These are phyloP conservation scores for Leccinum obscurum DNA, from an alignment of 768 basidiomycete species.

Conservation along the genomic window DNA sequence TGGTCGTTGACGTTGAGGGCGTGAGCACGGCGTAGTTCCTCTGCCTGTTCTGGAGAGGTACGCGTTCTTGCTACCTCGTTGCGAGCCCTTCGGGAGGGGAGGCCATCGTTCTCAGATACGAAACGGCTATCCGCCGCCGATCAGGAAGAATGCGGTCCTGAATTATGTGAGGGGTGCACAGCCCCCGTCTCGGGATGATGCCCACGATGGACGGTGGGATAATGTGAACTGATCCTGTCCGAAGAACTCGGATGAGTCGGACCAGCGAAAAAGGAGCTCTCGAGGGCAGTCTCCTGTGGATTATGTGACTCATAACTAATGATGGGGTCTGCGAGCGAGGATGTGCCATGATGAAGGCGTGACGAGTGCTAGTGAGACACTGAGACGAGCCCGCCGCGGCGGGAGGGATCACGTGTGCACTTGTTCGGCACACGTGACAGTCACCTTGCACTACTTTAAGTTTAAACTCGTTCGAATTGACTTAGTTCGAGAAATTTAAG, in stretches of 20 bases:
- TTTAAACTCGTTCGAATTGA: too few species aligned
- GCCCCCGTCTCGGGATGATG: constrained; percentile 19
- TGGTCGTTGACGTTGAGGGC: constrained; percentile 57
- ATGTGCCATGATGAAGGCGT: too few species aligned
- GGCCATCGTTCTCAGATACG: constrained; percentile 50
- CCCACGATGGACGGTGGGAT: constrained; percentile 19
- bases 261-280: too few species aligned
- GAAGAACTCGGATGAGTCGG: constrained; percentile 22
- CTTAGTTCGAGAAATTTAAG: too few species aligned
- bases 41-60: constrained; percentile 62
- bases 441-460: too few species aligned
- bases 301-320: too few species aligned
- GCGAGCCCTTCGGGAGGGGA: constrained; percentile 33
- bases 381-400: too few species aligned
- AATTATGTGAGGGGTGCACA: constrained; percentile 31
- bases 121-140: constrained; percentile 42
- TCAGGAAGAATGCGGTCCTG: constrained; percentile 50
- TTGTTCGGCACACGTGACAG: too few species aligned
- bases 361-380: too few species aligned
- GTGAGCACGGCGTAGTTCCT: constrained; percentile 69
- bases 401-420: too few species aligned
- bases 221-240: constrained; percentile 32
- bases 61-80: constrained; percentile 48
- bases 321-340: too few species aligned
- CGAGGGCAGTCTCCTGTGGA: too few species aligned